phyloP scores from a whole-genome alignment of 208 protist species.

The Trichomonas gallinae region DNA sequence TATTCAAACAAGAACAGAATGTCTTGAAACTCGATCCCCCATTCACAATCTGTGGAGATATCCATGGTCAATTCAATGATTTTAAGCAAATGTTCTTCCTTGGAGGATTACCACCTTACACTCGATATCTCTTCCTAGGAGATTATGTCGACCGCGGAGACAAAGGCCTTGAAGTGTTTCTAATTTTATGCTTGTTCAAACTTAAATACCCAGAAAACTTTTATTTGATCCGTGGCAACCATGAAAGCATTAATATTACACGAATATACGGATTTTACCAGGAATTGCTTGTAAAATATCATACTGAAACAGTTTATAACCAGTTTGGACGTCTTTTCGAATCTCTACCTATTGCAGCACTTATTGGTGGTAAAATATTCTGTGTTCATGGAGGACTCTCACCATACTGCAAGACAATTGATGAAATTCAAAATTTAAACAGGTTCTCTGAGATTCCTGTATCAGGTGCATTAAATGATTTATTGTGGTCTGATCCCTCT shows the following conservation, averaged over 20 bases:
- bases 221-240: constrained; percentile 90
- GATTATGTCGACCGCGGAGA: background rate
- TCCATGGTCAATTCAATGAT: constrained; percentile 44
- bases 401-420: constrained; percentile 31
- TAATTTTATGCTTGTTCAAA: background rate
- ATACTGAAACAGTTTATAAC: constrained; percentile 93
- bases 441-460: constrained; percentile 94
- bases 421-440: constrained; percentile 81
- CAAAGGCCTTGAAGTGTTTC: background rate
- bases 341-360: constrained; percentile 87
- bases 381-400: constrained; percentile 65
- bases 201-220: constrained; percentile 58
- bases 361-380: constrained; percentile 98
- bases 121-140: constrained; percentile 36
- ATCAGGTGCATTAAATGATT: constrained; percentile 88
- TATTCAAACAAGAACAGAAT: constrained; percentile 32
- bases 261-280: constrained; percentile 86
- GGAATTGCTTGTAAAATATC: constrained; percentile 70
- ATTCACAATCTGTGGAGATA: constrained; percentile 37
- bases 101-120: constrained; percentile 24
- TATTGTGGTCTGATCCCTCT: constrained; percentile 96
- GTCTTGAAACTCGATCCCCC: constrained; percentile 28
- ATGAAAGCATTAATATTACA: constrained; percentile 88
- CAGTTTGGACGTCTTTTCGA: constrained; percentile 96
- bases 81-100: constrained; percentile 35